Conservation (phyloP, 2,329 filamentous ascomycete species). For the Mycocentrospora acerina region DNA sequence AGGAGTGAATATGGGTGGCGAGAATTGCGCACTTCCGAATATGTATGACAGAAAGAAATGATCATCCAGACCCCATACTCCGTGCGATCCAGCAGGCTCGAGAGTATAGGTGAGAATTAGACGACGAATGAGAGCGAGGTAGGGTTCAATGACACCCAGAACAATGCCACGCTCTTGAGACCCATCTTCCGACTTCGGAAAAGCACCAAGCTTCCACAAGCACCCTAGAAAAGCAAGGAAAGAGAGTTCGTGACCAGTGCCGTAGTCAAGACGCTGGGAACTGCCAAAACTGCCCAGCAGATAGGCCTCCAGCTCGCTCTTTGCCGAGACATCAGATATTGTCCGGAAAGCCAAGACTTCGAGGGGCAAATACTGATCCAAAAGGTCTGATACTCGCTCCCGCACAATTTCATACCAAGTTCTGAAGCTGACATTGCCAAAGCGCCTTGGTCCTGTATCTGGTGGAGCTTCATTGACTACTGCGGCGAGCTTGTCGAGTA, state of each 20-base stretch:
- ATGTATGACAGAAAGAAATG: conserved; percentile 94
- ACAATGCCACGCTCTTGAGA: conserved; percentile 77
- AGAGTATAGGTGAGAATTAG: conserved; percentile 90
- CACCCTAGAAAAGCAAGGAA: conserved; percentile 89
- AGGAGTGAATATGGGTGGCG: conserved; percentile 65
- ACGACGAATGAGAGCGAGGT: conserved; percentile 75
- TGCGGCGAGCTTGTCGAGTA: conserved; percentile 65
- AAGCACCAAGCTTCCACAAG: conserved; percentile 87
- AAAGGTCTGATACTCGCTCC: conserved; percentile 57
- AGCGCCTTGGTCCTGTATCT: conserved; percentile 80
- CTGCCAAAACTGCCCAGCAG: conserved; percentile 86
- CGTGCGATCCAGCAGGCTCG: conserved; percentile 93
- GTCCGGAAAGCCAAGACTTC: conserved; percentile 46
- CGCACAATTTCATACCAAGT: conserved; percentile 76
- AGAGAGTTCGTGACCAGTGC: conserved; percentile 92
- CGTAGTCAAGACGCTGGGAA: conserved; percentile 86
- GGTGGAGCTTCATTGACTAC: conserved; percentile 80
- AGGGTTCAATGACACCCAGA: conserved; percentile 80
- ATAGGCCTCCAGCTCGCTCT: conserved; percentile 74
- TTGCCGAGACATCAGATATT: conserved; percentile 46
- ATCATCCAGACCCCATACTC: conserved; percentile 98
- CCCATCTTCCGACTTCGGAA: conserved; percentile 58
- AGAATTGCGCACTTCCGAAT: conserved; percentile 88
- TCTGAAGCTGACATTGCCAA: conserved; percentile 89
- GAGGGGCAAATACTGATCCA: conserved; percentile 58